Percentiles rank a stretch among this genome's conserved stretches.
phyloP scores from a whole-genome alignment of 2,329 filamentous ascomycete genomes.

The Magnaporthales sp. region DNA sequence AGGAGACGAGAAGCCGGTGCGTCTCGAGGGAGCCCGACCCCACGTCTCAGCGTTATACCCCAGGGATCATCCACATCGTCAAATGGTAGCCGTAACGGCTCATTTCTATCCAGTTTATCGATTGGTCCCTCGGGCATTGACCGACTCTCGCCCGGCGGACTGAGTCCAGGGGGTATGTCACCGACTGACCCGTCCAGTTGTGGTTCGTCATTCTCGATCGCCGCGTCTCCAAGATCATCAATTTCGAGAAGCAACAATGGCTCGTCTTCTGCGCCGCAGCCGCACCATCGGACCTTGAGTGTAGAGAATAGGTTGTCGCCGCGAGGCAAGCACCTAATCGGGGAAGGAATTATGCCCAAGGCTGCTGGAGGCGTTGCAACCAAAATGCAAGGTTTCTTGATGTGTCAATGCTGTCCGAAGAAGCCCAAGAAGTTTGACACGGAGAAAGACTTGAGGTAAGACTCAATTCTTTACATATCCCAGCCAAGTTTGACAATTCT shows the following conservation, averaged over 20 bases:
- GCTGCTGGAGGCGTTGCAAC: constrained; percentile 23
- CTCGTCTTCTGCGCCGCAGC: constrained; percentile 6
- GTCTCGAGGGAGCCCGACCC: constrained; percentile 43
- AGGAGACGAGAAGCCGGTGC: constrained; percentile 36
- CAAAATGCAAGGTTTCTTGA: constrained; percentile 45
- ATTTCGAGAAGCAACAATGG: constrained; percentile 23
- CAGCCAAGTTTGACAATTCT: not conserved
- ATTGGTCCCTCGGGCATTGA: constrained; percentile 29
- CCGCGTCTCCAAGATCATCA: constrained; percentile 39
- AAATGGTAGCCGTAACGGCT: constrained; percentile 31
- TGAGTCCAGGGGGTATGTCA: constrained; percentile 41
- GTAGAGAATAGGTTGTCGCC: constrained; percentile 24
- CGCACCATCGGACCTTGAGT: constrained; percentile 38
- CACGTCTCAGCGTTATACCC: constrained; percentile 36
- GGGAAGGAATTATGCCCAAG: constrained; percentile 32
- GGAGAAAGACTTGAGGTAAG: constrained; percentile 64
- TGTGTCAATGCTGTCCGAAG: constrained; percentile 95
- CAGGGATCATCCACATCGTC: constrained; percentile 37
- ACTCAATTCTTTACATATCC: constrained; percentile 25
- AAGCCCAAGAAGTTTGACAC: constrained; percentile 94
- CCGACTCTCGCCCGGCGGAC: constrained; percentile 31
- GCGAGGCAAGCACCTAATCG: constrained; percentile 42
- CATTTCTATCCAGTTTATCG: constrained; percentile 37
- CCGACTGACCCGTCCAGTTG: constrained; percentile 31
- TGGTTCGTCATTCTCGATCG: constrained; percentile 42